Conservation (phyloP, 345 rosid genomes). For the Triadica sebifera region DNA sequence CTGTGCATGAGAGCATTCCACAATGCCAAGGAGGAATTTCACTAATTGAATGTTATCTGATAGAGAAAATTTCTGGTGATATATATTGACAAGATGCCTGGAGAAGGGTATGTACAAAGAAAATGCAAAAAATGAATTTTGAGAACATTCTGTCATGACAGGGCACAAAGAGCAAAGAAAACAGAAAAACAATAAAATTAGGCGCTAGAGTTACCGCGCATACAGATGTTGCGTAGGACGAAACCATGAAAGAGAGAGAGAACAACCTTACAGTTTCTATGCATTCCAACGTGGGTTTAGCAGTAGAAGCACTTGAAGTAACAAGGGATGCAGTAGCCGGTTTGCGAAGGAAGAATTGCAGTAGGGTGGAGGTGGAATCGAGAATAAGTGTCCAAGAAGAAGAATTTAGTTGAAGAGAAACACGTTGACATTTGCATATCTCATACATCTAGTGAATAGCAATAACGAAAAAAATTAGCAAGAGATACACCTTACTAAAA, state of each 20-base stretch:
- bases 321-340: conserved; percentile 26
- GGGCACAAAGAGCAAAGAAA: not conserved
- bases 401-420: conserved; percentile 49
- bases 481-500: not conserved
- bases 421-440: conserved; percentile 38
- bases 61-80: conserved; percentile 39
- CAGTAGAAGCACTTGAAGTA: conserved; percentile 36
- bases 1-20: conserved; percentile 42
- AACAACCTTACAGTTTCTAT: conserved; percentile 67
- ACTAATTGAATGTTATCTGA: conserved; percentile 52
- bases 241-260: not conserved
- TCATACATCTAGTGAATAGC: conserved; percentile 51
- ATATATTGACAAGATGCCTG: conserved; percentile 47
- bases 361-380: conserved; percentile 43
- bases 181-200: not conserved
- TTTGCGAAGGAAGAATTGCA: conserved; percentile 50
- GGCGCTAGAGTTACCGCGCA: not conserved
- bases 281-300: conserved; percentile 54
- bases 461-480: not conserved
- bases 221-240: not conserved
- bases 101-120: not conserved
- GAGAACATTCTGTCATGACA: not conserved
- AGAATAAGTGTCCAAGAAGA: conserved; percentile 57
- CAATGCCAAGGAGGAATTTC: conserved; percentile 57
- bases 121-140: not conserved